Evolutionary conservation across 371 early-diverging fungal genomes (phyloP), one percentile per base, ranked within the genome.

Genomic region (Blakeslea trispora): DNA sequence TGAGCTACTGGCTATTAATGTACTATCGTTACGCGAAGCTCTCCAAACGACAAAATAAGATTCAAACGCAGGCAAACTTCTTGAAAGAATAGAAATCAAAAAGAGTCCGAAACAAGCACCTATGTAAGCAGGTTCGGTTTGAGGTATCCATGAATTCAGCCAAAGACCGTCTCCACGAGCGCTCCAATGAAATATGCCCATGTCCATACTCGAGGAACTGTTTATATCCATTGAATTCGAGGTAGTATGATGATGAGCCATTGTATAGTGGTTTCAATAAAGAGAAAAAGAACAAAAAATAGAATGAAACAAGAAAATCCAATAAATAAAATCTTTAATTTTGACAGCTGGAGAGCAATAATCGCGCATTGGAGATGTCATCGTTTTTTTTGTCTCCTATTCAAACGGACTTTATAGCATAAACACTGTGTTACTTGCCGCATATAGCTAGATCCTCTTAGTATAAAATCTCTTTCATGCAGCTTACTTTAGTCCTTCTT

Each of bases 101-200:
- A 84, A 73, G 7, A 84, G 66, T 13, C 82, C 83, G 42, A 84
- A 59, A 45, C 81, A 77, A 8, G 83, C 77, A 28, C 85, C 85
- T 45, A 81, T 76, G 32, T 81, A 82, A 37, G 74, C 70, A n/a
- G 75, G 59, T 56, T 84, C 81, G 5, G 77, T 68, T n/a, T 57
- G 43, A 21, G 80, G 80, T 8, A 76, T 48, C 76, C 76, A 79
- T 13, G 58, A 48, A 24, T 61, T 51, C n/a, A 79, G 59, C 68
- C 70, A 76, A 10, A 79, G 23, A 17, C 72, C 73, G 55, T 76
- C 77, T 10, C 71, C 75, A 32, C 55, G 19, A 11, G 59, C 55
- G 6, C 64, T 42, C 79, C 79, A 79, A 43, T 79, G 79, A 43
- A 75, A 79, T 10, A 70, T 68, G 5, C 79, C 79, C 79, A 79